Base-by-base conservation (phyloP, 495 filamentous ascomycete species). In the Tuber brumale region DNA sequence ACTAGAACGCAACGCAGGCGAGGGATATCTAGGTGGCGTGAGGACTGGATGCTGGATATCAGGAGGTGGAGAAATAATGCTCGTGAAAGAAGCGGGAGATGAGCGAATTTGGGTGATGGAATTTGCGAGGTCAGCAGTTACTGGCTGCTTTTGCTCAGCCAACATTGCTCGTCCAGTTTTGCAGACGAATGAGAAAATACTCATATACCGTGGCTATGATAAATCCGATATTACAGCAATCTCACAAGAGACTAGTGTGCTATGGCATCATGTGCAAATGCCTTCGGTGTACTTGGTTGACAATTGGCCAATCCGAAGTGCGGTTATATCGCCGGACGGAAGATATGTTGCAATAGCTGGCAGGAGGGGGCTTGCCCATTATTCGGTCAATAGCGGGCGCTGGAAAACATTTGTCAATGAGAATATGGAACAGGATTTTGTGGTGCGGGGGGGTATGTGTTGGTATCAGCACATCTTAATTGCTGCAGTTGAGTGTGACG, bases 391-490 rank as follows among this genome's bases (percentile, higher is more conserved):
- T 78, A 97, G 95, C 84, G 93, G 94, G 39, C 89, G 96, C 75
- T 99, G 96, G 96, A 97, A 95, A 82, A 94, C 91, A 0, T 98
- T 98, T 84, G 89, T 91, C 73, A 92, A 95, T 79, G 87, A 90
- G 39, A 89, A 86, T 69, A 88, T 91, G 80, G 95, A 97, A 81
- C 93, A 95, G 77, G 92, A 93, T 51, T 98, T 99, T 82, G 88
- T 92, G 39, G 93, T 99, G 37, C 87, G 94, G 76, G 96, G 96
- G 37, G 96, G 96, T 0, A 97, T 99, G 94, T 97, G 94, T 81
- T 99, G 96, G 96, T 93, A 94, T 81, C 94, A 96, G 74, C 96
- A 99, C 84, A 92, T 98, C 37, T 85, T 99, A 27, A 92, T 99
- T 75, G 94, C 94, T 66, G 93, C 95, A n/a, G 91, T 97, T 44